Conservation (phyloP, 2,329 filamentous ascomycete species). For the Hypocrella siamensis region DNA sequence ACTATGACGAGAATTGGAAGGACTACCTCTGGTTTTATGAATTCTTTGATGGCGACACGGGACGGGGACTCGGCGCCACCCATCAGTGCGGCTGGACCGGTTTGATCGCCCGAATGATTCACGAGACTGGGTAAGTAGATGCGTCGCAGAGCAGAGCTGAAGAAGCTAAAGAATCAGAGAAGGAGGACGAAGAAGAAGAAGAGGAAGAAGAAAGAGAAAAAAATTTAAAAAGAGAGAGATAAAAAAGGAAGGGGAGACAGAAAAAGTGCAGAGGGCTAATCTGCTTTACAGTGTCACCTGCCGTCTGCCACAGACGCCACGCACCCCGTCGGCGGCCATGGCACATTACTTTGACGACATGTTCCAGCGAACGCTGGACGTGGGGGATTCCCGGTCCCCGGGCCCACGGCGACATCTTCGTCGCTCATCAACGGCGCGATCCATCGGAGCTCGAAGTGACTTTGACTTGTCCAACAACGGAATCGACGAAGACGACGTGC, state of each 20-base stretch:
- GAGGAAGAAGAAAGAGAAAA: no score
- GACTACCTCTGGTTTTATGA: conserved; percentile 82
- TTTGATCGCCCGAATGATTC: conserved; percentile 89
- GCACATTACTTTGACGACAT: conserved; percentile 93
- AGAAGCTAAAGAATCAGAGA: no score
- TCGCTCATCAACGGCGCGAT: conserved; percentile 67
- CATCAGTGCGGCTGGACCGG: conserved; percentile 98
- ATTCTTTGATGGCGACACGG: conserved; percentile 88
- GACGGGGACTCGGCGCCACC: conserved; percentile 75
- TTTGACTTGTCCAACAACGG: conserved; percentile 41
- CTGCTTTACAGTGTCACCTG: conserved; percentile 54
- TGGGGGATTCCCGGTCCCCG: conserved; percentile 19
- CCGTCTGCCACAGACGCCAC: conserved; percentile 82
- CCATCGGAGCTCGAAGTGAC: conserved; percentile 72
- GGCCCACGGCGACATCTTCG: conserved; percentile 40
- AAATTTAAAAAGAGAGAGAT: no score
- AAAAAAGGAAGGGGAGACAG: no score
- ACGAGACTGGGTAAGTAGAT: conserved; percentile 81
- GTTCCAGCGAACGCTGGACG: conserved; percentile 33
- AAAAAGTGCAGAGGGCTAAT: no score
- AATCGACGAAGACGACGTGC: conserved; percentile 22
- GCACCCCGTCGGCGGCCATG: conserved; percentile 69
- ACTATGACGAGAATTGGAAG: conserved; percentile 88
- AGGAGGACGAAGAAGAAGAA: not conserved
- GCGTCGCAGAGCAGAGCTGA: no score